Evolutionary conservation across 352 stramenopile genomes (phyloP), one percentile per base, ranked within the genome.

Genomic region (Globisporangium solare): DNA sequence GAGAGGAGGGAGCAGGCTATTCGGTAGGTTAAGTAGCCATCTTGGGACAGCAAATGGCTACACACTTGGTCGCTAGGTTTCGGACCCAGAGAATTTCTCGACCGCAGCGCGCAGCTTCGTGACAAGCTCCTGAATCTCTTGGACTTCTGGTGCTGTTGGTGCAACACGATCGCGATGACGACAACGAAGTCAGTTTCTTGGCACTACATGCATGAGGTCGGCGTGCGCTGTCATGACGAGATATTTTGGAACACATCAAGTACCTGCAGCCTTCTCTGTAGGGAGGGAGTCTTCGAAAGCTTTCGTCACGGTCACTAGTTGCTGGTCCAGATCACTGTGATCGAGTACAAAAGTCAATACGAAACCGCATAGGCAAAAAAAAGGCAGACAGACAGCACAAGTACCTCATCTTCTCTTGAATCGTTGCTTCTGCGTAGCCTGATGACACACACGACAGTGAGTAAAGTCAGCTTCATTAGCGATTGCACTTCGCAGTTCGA

Each of bases 101-200:
- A 84, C 67, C 24, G 71, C 67, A 53, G 50, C 58, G 20, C 56
- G 56, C 10, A 79, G 43, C 22, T 68, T 54, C 18, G 49, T 49
- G 35, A 86, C 66, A 46, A 83, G 67, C 7, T 64, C 52, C 20
- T 73, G 60, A 40, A 86, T 78, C 24, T 76, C 67, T 21, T 73
- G 51, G 17, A 83, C 51, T 40, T 83, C 68, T 21, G 64, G 43
- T 15, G 61, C 63, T 71, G 32, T 3, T 10, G 27, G 27, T 11
- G 7, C 10, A 35, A 35, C 2, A 27, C 2, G 5, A 27, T n/a
- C n/a, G 48, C 2, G 21, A 27, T 14, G 20, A 58, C 18, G 20
- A 17, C 6, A 35, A 15, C n/a, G 24, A 32, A 54, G 31, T 45
- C 31, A 57, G 22, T 22, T 27, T 27, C 24, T 27, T 27, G 24